These are phyloP conservation scores for Ustulina deusta DNA, from an alignment of 2,329 filamentous ascomycete species.

Conservation along the genomic window DNA sequence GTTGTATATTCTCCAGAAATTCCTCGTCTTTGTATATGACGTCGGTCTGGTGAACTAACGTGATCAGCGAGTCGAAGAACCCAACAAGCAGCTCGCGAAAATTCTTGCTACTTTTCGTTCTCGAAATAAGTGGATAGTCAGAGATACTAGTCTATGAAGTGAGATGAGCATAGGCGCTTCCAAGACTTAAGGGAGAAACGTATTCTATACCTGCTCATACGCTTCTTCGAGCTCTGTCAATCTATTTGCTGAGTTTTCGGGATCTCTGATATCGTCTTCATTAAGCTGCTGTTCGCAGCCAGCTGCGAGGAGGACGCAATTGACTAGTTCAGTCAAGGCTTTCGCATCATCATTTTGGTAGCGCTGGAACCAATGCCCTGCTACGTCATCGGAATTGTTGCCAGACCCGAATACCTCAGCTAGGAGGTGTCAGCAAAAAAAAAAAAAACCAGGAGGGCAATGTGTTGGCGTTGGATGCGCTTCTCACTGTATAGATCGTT, in stretches of 20 bases:
- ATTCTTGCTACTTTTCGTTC: conserved; percentile 77
- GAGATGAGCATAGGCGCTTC: conserved; percentile 47
- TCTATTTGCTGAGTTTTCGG: conserved; percentile 84
- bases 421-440: conserved; percentile 50
- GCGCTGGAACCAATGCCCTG: conserved; percentile 69
- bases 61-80: conserved; percentile 83
- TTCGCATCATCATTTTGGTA: conserved; percentile 66
- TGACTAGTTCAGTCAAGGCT: conserved; percentile 72
- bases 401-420: conserved; percentile 74
- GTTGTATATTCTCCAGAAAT: conserved; percentile 87
- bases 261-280: conserved; percentile 86
- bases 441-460: not conserved
- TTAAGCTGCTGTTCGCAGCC: conserved; percentile 85
- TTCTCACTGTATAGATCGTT: conserved; percentile 68
- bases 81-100: conserved; percentile 82
- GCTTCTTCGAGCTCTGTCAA: conserved; percentile 88
- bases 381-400: conserved; percentile 66
- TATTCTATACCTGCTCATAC: conserved; percentile 76
- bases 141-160: conserved; percentile 75
- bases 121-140: conserved; percentile 92
- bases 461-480: conserved; percentile 18
- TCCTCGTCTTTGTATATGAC: conserved; percentile 80
- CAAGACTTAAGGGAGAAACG: not conserved
- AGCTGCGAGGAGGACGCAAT: conserved; percentile 76
- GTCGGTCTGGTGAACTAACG: conserved; percentile 83